These are phyloP conservation scores for Lipomyces mesembrius DNA, from an alignment of 805 yeast species.

Conservation along the genomic window DNA sequence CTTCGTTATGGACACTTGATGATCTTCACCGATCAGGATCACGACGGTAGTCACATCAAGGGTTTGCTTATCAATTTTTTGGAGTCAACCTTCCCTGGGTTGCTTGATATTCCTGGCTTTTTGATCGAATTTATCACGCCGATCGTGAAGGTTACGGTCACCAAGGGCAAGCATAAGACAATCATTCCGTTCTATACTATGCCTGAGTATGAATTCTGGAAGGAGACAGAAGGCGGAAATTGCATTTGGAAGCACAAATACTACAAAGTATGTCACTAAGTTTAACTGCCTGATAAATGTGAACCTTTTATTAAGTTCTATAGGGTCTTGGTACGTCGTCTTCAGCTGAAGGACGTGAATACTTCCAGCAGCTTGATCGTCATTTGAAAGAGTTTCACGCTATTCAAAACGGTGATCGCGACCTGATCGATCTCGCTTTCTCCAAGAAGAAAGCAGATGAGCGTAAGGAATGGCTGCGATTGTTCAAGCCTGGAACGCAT, in stretches of 20 bases:
- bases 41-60: constrained; percentile 97
- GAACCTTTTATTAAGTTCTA: background rate
- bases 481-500: constrained; percentile 89
- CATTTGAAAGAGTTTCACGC: constrained; percentile 87
- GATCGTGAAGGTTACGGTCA: constrained; percentile 84
- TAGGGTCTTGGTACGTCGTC: constrained; percentile 94
- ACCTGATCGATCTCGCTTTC: constrained; percentile 85
- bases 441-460: constrained; percentile 95
- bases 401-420: constrained; percentile 72
- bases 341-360: constrained; percentile 80
- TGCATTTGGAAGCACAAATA: constrained; percentile 91
- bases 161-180: constrained; percentile 53
- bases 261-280: constrained; percentile 57
- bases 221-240: constrained; percentile 74
- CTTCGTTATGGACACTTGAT: constrained; percentile 93
- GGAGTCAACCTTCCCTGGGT: constrained; percentile 92
- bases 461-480: constrained; percentile 94
- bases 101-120: constrained; percentile 87
- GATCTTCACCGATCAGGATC: constrained; percentile 99
- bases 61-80: constrained; percentile 92
- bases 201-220: constrained; percentile 96
- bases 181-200: constrained; percentile 82
- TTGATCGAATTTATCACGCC: constrained; percentile 94
- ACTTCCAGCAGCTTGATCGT: constrained; percentile 79
- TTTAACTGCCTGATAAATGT: background rate